phyloP scores from a whole-genome alignment of 108 stramenopile species.

The Pelagomonas calceolata region DNA sequence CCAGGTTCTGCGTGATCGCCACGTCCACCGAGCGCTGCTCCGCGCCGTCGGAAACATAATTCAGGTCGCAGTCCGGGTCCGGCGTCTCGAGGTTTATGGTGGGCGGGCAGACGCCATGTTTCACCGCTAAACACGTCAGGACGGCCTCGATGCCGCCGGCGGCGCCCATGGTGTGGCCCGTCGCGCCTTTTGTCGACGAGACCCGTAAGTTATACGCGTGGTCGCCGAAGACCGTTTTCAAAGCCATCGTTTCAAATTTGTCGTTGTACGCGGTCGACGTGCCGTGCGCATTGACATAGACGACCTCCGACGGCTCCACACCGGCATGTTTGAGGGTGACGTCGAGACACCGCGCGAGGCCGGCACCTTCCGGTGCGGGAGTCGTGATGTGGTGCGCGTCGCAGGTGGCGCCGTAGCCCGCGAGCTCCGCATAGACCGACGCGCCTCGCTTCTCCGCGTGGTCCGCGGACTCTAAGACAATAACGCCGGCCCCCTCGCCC shows the following conservation, averaged over 20 bases:
- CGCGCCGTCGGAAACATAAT: slow-evolving; percentile 83
- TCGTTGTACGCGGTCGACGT: slow-evolving; percentile 94
- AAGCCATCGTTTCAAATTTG: slow-evolving; percentile 92
- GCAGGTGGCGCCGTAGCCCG: slow-evolving; percentile 58
- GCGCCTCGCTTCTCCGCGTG: slow-evolving; percentile 86
- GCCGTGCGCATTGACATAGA: slow-evolving; percentile 90
- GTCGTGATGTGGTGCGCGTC: slow-evolving; percentile 98
- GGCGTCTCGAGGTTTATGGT: slow-evolving; percentile 88
- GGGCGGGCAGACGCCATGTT: slow-evolving; percentile 72
- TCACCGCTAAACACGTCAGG: slow-evolving; percentile 63
- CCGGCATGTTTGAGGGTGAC: slow-evolving; percentile 65
- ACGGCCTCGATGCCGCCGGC: slow-evolving; percentile 93
- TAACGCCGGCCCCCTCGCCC: slow-evolving; percentile 95
- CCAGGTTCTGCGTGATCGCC: slow-evolving; percentile 89
- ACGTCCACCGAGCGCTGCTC: slow-evolving; percentile 72
- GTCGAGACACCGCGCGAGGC: slow-evolving; percentile 82
- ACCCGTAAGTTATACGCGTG: slow-evolving; percentile 74
- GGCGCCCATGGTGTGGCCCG: slow-evolving; percentile 90
- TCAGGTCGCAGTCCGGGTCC: slow-evolving; percentile 88
- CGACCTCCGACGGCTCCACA: slow-evolving; percentile 63
- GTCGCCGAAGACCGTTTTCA: slow-evolving; percentile 78
- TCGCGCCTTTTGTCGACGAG: slow-evolving; percentile 82
- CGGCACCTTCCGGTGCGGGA: slow-evolving; percentile 81
- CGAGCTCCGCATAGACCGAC: slow-evolving; percentile 24
- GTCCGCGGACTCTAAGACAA: slow-evolving; percentile 78